Evolutionary conservation across 768 basidiomycete genomes (phyloP).

Genomic region (Neoboletus magnificus): DNA sequence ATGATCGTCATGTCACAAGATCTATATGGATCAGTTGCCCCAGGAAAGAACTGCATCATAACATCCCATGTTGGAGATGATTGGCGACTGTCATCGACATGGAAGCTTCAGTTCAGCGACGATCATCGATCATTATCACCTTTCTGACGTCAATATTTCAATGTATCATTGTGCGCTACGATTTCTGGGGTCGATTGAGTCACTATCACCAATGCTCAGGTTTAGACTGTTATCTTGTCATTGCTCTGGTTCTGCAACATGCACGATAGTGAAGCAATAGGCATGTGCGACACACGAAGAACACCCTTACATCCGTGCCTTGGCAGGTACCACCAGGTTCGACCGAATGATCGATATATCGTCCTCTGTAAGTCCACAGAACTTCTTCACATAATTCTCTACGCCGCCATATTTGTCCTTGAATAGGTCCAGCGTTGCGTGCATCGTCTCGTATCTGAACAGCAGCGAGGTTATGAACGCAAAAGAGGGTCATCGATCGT

Average conservation of each 20-base stretch:
- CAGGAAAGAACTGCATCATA: neutral
- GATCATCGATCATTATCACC: neutral
- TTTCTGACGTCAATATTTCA: neutral
- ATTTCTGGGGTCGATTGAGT: neutral
- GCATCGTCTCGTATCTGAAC: constrained; percentile 69
- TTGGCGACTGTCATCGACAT: neutral
- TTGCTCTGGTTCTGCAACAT: neutral
- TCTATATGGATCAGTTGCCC: neutral
- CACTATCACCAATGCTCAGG: neutral
- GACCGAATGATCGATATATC: constrained; percentile 59
- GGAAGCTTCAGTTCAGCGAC: neutral
- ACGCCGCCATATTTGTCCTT: constrained; percentile 65
- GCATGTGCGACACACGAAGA: neutral
- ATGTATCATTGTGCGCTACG: neutral
- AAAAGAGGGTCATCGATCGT: neutral
- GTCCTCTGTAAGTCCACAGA: constrained; percentile 56
- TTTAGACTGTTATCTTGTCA: neutral
- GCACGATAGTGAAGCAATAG: neutral
- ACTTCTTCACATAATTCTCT: constrained; percentile 56
- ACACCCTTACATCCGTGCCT: constrained; percentile 28
- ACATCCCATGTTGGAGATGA: neutral
- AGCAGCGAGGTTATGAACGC: neutral
- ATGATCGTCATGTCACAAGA: neutral
- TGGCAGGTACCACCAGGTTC: constrained; percentile 46
- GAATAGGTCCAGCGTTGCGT: constrained; percentile 61